These are phyloP conservation scores for Durotheca rogersii DNA, from an alignment of 495 filamentous ascomycete species.

Conservation along the genomic window DNA sequence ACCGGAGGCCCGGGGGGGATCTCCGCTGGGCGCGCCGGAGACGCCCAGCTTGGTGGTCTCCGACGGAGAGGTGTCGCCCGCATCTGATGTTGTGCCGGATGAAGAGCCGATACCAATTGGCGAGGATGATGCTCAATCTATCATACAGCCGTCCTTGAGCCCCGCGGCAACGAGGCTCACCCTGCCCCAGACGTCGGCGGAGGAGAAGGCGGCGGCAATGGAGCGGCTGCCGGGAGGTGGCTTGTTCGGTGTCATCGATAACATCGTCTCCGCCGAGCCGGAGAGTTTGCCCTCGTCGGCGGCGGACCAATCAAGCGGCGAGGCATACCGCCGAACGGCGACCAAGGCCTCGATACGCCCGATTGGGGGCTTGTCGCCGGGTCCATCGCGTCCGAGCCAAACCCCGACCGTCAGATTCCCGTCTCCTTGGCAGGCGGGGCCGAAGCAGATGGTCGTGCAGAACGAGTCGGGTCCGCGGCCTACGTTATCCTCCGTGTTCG, in stretches of 20 bases:
- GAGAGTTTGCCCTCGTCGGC: constrained; percentile 3
- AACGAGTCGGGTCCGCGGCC: constrained; percentile 34
- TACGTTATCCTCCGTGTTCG: constrained; percentile 43
- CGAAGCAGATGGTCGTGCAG: constrained; percentile 45
- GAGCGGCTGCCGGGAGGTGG: constrained; percentile 56
- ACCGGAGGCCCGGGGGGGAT: constrained; percentile 2
- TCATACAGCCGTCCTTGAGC: constrained; percentile 78
- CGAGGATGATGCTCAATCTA: constrained; percentile 59
- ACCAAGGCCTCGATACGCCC: constrained; percentile 20
- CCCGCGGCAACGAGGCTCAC: constrained; percentile 69
- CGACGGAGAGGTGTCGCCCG: constrained; percentile 29
- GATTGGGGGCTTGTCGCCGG: constrained; percentile 34
- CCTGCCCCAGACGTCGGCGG: constrained; percentile 67
- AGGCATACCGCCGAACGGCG: constrained; percentile 8
- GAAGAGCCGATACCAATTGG: constrained; percentile 41
- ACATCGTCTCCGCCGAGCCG: constrained; percentile 7
- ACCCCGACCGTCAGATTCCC: constrained; percentile 36
- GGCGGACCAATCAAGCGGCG: constrained; percentile 7
- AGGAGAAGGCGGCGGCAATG: constrained; percentile 72
- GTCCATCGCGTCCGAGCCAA: constrained; percentile 31
- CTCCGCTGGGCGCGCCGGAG: constrained; percentile 9
- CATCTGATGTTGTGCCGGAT: constrained; percentile 35
- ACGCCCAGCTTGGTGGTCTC: constrained; percentile 15
- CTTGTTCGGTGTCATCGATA: constrained; percentile 45
- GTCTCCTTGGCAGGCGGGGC: constrained; percentile 54